Percentiles rank a stretch among this genome's conserved stretches.
Evolutionary conservation across 2,329 filamentous ascomycete genomes (phyloP).

Genomic region (Sarocladiaceae sp.): DNA sequence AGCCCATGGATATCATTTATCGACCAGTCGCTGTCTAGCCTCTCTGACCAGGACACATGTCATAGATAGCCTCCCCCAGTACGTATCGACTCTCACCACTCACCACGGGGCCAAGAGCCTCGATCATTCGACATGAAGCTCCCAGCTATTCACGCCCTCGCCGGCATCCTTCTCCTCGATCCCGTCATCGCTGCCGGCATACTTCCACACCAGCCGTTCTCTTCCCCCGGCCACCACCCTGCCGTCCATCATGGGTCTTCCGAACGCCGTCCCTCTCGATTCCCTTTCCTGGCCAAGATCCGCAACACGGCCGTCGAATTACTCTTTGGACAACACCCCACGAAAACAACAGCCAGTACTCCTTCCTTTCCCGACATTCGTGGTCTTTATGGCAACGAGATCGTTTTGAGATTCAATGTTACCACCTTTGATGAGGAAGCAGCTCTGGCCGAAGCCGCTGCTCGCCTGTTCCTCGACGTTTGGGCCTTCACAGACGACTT

Average conservation of each 20-base stretch:
- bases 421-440: constrained; percentile 60
- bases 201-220: constrained; percentile 17
- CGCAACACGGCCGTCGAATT: constrained; percentile 44
- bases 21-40: no score
- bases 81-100: no score
- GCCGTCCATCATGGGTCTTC: constrained; percentile 12
- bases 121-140: constrained; percentile 16
- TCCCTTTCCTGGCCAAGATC: constrained; percentile 44
- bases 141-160: constrained; percentile 12
- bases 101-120: neutral
- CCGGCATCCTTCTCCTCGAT: constrained; percentile 20
- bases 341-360: constrained; percentile 19
- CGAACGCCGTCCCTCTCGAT: constrained; percentile 22
- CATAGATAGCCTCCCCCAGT: no score
- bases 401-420: constrained; percentile 87
- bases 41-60: no score
- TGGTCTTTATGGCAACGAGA: constrained; percentile 63
- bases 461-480: constrained; percentile 76
- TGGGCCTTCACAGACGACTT: constrained; percentile 80
- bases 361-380: constrained; percentile 26
- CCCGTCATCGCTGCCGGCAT: constrained; percentile 24
- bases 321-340: constrained; percentile 40
- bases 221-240: constrained; percentile 13
- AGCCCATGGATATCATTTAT: no score
- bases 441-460: constrained; percentile 65